phyloP scores from a whole-genome alignment of 306 rosid genomes.

The Myrica gale region DNA sequence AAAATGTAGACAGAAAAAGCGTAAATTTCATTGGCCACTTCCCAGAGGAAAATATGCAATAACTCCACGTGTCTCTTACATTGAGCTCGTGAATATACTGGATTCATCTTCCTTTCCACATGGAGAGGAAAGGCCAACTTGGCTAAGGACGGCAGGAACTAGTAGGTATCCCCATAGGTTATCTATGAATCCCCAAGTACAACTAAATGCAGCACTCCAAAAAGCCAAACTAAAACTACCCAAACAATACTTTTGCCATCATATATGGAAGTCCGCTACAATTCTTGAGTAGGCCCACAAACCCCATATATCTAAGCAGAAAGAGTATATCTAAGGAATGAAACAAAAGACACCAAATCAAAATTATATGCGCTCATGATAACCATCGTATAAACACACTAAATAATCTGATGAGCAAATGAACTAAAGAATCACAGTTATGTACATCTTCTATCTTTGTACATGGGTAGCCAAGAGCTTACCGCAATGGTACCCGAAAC shows the following conservation, averaged over 20 bases:
- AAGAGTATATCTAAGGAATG: background rate
- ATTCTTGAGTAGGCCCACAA: background rate
- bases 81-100: too few relatives aligned
- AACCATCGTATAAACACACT: background rate
- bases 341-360: background rate
- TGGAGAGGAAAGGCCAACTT: background rate
- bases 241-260: background rate
- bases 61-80: too few relatives aligned
- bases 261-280: background rate
- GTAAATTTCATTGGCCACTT: background rate
- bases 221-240: background rate
- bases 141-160: background rate
- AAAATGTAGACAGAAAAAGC: background rate
- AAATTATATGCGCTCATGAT: background rate
- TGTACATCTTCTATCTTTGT: background rate
- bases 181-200: background rate
- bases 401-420: background rate
- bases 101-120: too few relatives aligned
- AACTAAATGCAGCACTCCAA: background rate
- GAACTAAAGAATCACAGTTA: background rate
- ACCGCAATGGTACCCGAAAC: constrained; percentile 75
- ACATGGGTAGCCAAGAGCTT: constrained; percentile 32
- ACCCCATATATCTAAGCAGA: background rate
- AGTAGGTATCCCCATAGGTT: background rate
- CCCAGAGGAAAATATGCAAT: too few relatives aligned